Conservation (phyloP, 148 eudicot species). For the Hydrangea macrophylla region DNA sequence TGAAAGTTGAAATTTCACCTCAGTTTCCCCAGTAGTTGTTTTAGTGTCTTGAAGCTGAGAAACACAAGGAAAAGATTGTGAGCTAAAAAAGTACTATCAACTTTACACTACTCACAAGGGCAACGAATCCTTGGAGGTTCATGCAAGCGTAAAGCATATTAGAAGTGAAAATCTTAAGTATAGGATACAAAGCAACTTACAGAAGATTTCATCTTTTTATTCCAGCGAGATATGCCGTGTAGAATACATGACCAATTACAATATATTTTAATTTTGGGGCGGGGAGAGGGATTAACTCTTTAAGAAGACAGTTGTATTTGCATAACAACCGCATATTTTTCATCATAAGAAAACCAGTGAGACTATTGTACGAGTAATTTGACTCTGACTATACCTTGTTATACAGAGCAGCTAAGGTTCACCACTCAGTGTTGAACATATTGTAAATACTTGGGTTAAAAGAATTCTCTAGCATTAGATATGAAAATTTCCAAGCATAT, state of each 20-base stretch:
- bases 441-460: neutral
- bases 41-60: slow-evolving; percentile 50
- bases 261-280: neutral
- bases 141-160: neutral
- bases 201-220: neutral
- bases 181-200: neutral
- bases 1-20: slow-evolving; percentile 58
- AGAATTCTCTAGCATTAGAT: neutral
- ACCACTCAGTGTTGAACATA: neutral
- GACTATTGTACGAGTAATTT: too few relatives aligned
- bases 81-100: neutral
- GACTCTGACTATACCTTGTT: too few relatives aligned
- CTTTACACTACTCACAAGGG: neutral
- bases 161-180: neutral
- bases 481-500: too few relatives aligned
- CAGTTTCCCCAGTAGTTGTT: slow-evolving; percentile 54
- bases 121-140: neutral
- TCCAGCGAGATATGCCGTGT: too few relatives aligned
- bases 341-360: neutral
- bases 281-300: neutral
- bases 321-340: neutral
- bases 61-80: neutral
- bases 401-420: too few relatives aligned
- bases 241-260: too few relatives aligned
- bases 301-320: too few relatives aligned